Evolutionary conservation across 179 eudicot genomes (phyloP).

Genomic region (Heliamphora pulchella): DNA sequence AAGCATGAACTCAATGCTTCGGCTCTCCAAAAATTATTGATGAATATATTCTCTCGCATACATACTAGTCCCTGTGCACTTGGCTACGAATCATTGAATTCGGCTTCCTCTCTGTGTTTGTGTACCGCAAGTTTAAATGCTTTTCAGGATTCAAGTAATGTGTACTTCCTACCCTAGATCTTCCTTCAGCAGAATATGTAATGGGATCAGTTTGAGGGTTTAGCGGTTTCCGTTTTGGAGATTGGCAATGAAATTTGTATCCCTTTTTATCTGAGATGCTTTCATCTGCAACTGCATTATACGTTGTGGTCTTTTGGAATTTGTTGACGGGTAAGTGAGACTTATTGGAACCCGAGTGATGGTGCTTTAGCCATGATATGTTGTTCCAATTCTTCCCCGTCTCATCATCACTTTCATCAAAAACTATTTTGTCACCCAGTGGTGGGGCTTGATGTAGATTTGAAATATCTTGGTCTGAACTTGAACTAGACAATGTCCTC

Average conservation of each 20-base stretch:
- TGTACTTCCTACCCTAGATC: background rate
- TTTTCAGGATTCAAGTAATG: slow-evolving; percentile 5
- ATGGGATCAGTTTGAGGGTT: slow-evolving; percentile 7
- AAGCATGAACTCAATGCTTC: background rate
- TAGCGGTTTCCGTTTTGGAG: slow-evolving; percentile 11
- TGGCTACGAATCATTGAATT: background rate
- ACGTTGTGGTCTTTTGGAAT: background rate
- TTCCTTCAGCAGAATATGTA: slow-evolving; percentile 11
- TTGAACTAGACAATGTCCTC: slow-evolving; percentile 12
- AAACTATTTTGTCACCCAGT: slow-evolving; percentile 13
- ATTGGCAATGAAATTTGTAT: background rate
- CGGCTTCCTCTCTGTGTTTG: background rate
- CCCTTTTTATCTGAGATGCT: background rate
- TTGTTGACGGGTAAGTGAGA: background rate
- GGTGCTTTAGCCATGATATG: slow-evolving; percentile 9
- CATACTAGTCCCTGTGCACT: background rate
- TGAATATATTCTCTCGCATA: background rate
- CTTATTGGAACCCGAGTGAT: background rate
- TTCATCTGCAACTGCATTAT: slow-evolving; percentile 13
- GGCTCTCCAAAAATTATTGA: background rate
- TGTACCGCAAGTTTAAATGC: background rate
- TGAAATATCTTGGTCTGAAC: slow-evolving; percentile 7
- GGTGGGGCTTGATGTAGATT: slow-evolving; percentile 15
- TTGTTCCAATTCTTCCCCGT: background rate
- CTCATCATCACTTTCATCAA: slow-evolving; percentile 28